phyloP scores from a whole-genome alignment of 306 rosid species.

The Vicia faba region DNA sequence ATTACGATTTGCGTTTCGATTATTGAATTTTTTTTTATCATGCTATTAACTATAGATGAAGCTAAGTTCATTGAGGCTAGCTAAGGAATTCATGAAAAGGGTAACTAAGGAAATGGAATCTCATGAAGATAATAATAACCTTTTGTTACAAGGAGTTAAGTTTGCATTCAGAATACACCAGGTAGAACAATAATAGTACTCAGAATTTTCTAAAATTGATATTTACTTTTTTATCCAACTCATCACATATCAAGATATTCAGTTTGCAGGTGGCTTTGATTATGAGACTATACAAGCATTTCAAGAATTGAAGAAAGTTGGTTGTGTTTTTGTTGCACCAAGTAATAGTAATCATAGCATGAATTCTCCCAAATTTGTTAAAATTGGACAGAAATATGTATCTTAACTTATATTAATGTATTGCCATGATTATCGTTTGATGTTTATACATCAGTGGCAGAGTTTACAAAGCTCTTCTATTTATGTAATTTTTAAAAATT shows the following conservation, averaged over 20 bases:
- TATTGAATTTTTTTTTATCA: background rate
- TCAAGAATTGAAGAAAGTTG: constrained; percentile 66
- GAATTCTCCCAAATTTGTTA: constrained; percentile 27
- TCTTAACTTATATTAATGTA: constrained; percentile 24
- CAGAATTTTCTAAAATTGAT: background rate
- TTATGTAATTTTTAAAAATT: constrained; percentile 24
- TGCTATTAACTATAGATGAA: constrained; percentile 63
- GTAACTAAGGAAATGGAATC: constrained; percentile 52
- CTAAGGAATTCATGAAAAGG: constrained; percentile 68
- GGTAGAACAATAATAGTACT: constrained; percentile 48
- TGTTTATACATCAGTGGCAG: constrained; percentile 25
- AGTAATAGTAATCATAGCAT: constrained; percentile 33
- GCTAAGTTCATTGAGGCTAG: constrained; percentile 66
- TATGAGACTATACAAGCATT: constrained; percentile 55
- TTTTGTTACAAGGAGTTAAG: constrained; percentile 70
- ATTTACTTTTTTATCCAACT: constrained; percentile 3
- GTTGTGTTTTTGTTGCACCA: constrained; percentile 37
- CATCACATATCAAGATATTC: constrained; percentile 38
- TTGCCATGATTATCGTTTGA: constrained; percentile 18
- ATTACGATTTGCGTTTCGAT: too few relatives aligned
- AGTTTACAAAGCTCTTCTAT: constrained; percentile 29
- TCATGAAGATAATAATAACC: constrained; percentile 46
- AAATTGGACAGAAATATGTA: constrained; percentile 25
- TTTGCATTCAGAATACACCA: constrained; percentile 91
- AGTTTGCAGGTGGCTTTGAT: constrained; percentile 98